Conservation (phyloP, 345 rosid genomes). For the Eucalyptus rudis region DNA sequence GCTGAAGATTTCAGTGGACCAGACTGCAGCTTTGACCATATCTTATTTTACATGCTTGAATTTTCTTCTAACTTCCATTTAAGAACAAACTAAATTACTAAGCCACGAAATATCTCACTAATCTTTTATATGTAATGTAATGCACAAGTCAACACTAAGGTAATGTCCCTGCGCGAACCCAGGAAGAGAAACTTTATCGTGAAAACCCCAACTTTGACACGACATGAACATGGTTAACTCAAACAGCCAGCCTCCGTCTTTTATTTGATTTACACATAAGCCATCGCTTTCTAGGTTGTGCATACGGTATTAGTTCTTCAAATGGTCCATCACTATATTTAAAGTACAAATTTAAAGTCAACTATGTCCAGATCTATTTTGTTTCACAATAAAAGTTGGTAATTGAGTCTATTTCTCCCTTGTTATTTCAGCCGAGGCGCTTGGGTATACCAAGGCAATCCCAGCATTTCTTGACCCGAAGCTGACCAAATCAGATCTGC, state of each 20-base stretch:
- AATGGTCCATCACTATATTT: not conserved
- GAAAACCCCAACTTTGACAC: not conserved
- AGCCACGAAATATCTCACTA: not conserved
- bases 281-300: not conserved
- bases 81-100: not conserved
- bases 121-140: not conserved
- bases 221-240: not conserved
- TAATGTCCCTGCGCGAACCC: not conserved
- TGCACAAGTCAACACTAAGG: not conserved
- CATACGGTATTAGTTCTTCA: not conserved
- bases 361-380: not conserved
- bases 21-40: not conserved
- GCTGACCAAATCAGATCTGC: constrained; percentile 27
- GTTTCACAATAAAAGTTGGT: not conserved
- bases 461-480: constrained; percentile 64
- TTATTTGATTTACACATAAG: not conserved
- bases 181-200: not conserved
- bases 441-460: constrained; percentile 40
- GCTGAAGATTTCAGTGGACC: not conserved
- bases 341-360: not conserved
- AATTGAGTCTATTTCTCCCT: not conserved
- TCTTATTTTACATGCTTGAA: not conserved
- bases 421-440: constrained; percentile 36
- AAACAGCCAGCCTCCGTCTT: not conserved
- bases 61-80: not conserved